Percentiles rank a stretch among this genome's conserved stretches.
These are phyloP conservation scores for Lichtheimia ornata DNA, from an alignment of 371 early-diverging fungal genomes.

Conservation along the genomic window DNA sequence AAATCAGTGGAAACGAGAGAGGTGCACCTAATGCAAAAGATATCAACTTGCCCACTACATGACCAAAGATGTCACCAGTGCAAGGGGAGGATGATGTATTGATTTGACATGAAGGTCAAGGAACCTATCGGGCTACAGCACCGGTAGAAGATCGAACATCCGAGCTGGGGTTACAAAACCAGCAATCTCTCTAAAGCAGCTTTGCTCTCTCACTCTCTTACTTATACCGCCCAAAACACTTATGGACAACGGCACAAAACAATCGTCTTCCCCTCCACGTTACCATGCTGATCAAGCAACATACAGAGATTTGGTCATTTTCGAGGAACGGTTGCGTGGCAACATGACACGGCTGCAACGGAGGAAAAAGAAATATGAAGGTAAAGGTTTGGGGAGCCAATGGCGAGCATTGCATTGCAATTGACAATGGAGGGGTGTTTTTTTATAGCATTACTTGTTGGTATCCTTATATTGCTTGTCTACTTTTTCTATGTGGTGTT, in stretches of 20 bases:
- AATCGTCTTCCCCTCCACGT: not conserved
- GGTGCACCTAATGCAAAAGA: too few relatives aligned
- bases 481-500: conserved; percentile 58
- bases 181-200: too few relatives aligned
- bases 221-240: too few relatives aligned
- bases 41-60: too few relatives aligned
- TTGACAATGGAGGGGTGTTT: not conserved
- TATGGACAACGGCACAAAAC: not conserved
- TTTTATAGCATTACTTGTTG: conserved; percentile 32
- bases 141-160: too few relatives aligned
- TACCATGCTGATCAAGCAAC: conserved; percentile 40
- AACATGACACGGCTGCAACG: conserved; percentile 58
- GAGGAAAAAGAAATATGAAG: conserved; percentile 67
- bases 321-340: conserved; percentile 67
- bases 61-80: too few relatives aligned
- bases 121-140: too few relatives aligned
- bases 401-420: not conserved
- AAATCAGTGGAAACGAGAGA: too few relatives aligned
- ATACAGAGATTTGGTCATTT: conserved; percentile 68
- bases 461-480: conserved; percentile 29
- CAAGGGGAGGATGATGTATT: too few relatives aligned
- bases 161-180: too few relatives aligned
- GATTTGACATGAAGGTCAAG: too few relatives aligned
- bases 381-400: conserved; percentile 22
- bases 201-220: too few relatives aligned